Conservation (phyloP, 768 basidiomycete genomes). For the Russula virescens region DNA sequence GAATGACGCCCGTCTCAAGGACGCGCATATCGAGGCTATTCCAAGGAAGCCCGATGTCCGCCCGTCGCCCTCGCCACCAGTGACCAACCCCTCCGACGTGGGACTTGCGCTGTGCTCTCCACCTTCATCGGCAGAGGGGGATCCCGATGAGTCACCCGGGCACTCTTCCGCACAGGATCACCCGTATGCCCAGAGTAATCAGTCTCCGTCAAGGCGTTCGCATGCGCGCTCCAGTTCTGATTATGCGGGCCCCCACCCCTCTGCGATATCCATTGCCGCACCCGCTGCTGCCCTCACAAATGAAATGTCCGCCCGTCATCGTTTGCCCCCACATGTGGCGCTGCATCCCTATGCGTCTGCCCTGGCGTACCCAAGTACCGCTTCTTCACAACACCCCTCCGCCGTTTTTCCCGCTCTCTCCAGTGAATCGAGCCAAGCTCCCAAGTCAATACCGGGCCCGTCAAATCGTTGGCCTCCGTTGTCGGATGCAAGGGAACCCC, state of each 20-base stretch:
- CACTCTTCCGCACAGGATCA: constrained; percentile 31
- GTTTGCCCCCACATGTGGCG: constrained; percentile 31
- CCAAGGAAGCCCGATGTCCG: neutral
- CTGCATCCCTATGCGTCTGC: constrained; percentile 22
- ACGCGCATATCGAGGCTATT: neutral
- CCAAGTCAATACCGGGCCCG: neutral
- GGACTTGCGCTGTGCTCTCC: constrained; percentile 44
- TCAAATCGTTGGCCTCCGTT: neutral
- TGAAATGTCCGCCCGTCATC: constrained; percentile 34
- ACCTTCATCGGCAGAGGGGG: constrained; percentile 26
- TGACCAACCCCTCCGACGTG: constrained; percentile 28
- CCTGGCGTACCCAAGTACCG: neutral
- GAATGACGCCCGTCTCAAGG: constrained; percentile 3
- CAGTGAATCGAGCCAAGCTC: neutral
- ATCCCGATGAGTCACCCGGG: constrained; percentile 20
- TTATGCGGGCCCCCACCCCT: constrained; percentile 40
- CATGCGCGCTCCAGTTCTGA: constrained; percentile 28
- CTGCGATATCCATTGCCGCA: constrained; percentile 26
- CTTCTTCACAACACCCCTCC: neutral
- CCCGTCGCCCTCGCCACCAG: constrained; percentile 32
- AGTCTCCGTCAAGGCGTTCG: constrained; percentile 16
- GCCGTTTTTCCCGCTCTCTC: neutral
- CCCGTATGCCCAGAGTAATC: constrained; percentile 34
- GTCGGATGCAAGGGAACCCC: neutral
- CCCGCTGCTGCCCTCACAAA: constrained; percentile 24